Conservation (phyloP, 2,329 filamentous ascomycete species). For the Didymella arachidicola region DNA sequence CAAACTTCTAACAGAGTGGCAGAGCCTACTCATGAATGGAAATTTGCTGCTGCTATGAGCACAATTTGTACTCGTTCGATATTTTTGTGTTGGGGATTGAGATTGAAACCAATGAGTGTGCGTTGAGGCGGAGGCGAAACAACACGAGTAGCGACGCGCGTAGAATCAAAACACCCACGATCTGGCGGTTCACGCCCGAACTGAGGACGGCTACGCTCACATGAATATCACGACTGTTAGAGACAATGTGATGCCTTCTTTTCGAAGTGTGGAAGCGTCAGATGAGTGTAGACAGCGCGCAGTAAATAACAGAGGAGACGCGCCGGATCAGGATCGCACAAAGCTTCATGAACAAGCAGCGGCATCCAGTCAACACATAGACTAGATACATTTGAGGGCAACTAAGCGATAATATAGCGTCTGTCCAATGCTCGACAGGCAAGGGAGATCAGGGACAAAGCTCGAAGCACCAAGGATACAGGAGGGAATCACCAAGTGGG, state of each 20-base stretch:
- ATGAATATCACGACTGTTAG: neutral
- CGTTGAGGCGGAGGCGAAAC: conserved; percentile 13
- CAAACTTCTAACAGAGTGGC: neutral
- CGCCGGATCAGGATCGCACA: conserved; percentile 1
- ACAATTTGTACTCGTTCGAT: neutral
- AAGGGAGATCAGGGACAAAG: conserved; percentile 11
- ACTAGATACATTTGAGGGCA: neutral
- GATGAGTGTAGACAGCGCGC: neutral
- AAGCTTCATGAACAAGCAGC: conserved; percentile 10
- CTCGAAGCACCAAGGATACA: conserved; percentile 9
- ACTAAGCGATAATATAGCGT: conserved; percentile 9
- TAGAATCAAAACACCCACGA: conserved; percentile 12
- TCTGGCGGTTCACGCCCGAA: neutral
- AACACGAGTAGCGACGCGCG: conserved; percentile 19
- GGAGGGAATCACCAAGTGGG: conserved; percentile 14
- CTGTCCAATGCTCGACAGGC: conserved; percentile 11
- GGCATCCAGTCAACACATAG: neutral
- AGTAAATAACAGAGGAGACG: neutral
- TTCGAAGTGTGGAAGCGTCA: neutral
- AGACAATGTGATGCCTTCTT: neutral
- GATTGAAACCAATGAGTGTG: neutral
- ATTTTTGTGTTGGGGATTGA: neutral
- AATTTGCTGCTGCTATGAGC: neutral
- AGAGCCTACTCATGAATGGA: neutral
- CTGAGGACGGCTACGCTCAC: neutral